These are phyloP conservation scores for Rubia balearica DNA, from an alignment of 305 asterid genomes.

Conservation along the genomic window DNA sequence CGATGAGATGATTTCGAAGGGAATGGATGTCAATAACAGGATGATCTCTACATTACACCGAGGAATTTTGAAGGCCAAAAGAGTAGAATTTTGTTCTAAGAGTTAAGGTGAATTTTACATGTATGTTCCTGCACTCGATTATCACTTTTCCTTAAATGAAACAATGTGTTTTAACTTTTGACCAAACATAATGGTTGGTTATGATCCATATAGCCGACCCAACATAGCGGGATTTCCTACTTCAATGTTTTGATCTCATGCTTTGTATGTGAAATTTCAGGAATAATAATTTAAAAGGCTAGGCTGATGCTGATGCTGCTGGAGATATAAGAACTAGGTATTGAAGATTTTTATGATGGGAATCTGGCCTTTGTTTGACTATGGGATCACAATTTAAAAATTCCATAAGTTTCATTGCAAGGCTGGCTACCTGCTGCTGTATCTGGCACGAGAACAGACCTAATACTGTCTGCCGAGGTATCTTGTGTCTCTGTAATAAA, in stretches of 20 bases:
- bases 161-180: background rate
- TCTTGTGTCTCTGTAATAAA: background rate
- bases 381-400: background rate
- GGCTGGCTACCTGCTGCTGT: background rate
- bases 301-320: background rate
- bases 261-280: background rate
- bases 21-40: conserved; percentile 27
- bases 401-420: background rate
- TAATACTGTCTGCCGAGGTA: background rate
- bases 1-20: conserved; percentile 28
- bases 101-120: background rate
- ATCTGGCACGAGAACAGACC: background rate
- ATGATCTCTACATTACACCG: conserved; percentile 19
- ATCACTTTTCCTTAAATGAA: background rate
- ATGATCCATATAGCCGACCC: no score
- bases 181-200: background rate
- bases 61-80: conserved; percentile 32
- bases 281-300: background rate
- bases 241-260: background rate
- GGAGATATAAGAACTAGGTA: background rate
- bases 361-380: background rate
- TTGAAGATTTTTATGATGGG: background rate
- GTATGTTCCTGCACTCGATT: background rate
- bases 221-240: background rate
- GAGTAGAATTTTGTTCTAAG: conserved; percentile 21